These are phyloP conservation scores for Notholithocarpus densiflorus DNA, from an alignment of 306 rosid species.

Conservation along the genomic window DNA sequence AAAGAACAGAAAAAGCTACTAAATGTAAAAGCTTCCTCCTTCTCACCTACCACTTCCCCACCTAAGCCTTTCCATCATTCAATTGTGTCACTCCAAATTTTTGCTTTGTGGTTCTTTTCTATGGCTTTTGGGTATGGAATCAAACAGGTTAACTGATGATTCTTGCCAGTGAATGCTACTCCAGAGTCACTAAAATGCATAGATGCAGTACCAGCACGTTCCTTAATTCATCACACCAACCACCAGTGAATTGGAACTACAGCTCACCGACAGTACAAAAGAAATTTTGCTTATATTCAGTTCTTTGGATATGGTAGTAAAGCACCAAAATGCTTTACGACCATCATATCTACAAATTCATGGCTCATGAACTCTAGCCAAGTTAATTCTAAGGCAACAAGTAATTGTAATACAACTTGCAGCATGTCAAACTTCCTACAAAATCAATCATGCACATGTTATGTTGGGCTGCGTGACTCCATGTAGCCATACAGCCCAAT, in stretches of 20 bases:
- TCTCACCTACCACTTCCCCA: background rate
- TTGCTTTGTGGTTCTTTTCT: no score
- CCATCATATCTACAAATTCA: no score
- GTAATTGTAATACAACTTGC: background rate
- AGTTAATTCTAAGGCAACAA: background rate
- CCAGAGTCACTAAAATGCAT: background rate
- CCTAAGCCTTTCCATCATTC: background rate
- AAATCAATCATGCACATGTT: background rate
- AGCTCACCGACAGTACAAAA: background rate
- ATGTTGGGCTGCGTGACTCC: no score
- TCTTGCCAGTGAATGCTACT: background rate
- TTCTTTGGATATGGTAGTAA: no score
- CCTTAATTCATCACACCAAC: background rate
- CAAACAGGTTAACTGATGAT: background rate
- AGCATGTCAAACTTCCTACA: background rate
- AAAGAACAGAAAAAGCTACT: no score
- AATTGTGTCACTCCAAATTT: background rate
- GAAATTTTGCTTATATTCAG: background rate
- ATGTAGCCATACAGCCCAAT: background rate
- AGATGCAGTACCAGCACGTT: background rate
- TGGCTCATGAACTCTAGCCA: background rate
- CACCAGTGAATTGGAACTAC: background rate
- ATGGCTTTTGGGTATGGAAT: background rate
- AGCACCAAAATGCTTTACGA: no score
- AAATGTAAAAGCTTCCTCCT: background rate